A percentile compares a stretch with the other conserved stretches of the same genome.
phyloP scores from a whole-genome alignment of 306 rosid species.

The Mucuna pruriens region DNA sequence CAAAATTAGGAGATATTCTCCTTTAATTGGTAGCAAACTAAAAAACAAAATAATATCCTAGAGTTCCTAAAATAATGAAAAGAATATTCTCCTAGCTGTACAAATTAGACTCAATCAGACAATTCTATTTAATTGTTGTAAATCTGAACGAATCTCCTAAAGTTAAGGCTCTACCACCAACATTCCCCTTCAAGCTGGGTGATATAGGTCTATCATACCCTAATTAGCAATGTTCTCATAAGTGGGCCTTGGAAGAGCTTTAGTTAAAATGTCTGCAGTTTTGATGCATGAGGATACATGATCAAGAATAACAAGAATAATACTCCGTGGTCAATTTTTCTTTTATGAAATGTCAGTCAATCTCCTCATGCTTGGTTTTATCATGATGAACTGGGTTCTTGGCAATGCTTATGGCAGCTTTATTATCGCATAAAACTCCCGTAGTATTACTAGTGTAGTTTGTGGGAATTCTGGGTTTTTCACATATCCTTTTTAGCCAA shows the following conservation, averaged over 20 bases:
- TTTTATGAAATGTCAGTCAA: not conserved
- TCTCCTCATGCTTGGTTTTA: not conserved
- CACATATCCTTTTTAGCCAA: too few species aligned
- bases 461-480: too few species aligned
- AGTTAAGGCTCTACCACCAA: too few species aligned
- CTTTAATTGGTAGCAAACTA: not conserved
- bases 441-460: too few species aligned
- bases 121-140: not conserved
- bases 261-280: not conserved
- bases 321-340: not conserved
- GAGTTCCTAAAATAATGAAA: too few species aligned
- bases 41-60: not conserved
- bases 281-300: not conserved
- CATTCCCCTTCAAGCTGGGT: too few species aligned
- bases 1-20: not conserved
- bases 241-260: not conserved
- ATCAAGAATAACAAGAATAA: not conserved
- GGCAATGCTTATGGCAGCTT: not conserved
- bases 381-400: not conserved
- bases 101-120: too few species aligned
- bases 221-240: not conserved
- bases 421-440: not conserved
- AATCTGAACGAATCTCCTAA: too few species aligned
- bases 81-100: too few species aligned
- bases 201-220: not conserved